Evolutionary conservation across 495 filamentous ascomycete genomes (phyloP), one percentile per base, ranked within the genome.

Genomic region (Penicillium egyptiacum): DNA sequence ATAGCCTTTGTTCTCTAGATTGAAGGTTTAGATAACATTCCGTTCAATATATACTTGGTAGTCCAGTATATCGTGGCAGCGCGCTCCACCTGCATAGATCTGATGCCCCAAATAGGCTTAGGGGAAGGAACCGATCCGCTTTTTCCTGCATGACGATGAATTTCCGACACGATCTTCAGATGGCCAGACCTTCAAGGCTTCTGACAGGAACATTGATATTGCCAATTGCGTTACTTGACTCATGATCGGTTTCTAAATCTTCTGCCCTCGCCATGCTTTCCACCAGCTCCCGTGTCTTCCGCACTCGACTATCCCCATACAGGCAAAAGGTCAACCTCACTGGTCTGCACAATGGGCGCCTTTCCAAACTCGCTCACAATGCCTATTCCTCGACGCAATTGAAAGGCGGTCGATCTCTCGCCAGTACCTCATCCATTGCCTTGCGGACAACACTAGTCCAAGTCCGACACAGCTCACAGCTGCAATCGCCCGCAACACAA

Each of bases 401-500:
- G 28, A 55, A 47, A n/a, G 9, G 5, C 31, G 4, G 14, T 28
- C 31, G 20, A 12, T 42, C 26, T 26, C 37, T 22, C 20, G 5
- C n/a, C 28, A 6, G 22, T 9, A 1, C 20, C 30, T 37, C 16
- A 26, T 17, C 22, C 10, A 46, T 19, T 30, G 25, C 39, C 40
- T n/a, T 44, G 11, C 53, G 16, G 31, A 52, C 39, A 33, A 25
- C 50, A 44, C 48, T 42, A 17, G 5, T 46, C 31, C 26, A 48
- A 23, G 31, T 48, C 37, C 46, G 55, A 37, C 48, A 50, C 55
- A 53, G 25, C 33, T 54, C 54, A 6, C 53, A 57, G 20, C 53
- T 42, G 12, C 57, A 61, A 23, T 57, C 58, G 17, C 49, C 64
- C 16, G 28, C 61, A 44, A 37, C 23, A 23, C 22, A 35, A 19